phyloP scores from a whole-genome alignment of 139 green algal species.

The Auxenochlorella pyrenoidosa region DNA sequence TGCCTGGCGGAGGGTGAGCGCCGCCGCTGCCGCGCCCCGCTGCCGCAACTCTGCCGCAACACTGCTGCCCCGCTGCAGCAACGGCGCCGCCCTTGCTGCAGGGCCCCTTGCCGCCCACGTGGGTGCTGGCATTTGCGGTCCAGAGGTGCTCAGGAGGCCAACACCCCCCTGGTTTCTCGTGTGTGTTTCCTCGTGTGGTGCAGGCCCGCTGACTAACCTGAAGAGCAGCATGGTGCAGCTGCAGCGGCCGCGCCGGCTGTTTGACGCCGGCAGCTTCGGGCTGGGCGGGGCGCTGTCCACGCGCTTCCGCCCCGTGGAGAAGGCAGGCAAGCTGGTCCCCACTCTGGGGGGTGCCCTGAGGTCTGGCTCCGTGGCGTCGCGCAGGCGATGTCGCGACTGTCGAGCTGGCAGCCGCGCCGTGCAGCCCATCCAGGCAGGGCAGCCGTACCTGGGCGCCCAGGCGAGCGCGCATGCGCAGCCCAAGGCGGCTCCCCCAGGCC shows the following conservation, averaged over 20 bases:
- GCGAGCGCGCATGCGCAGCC: too few relatives aligned
- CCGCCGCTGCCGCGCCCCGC: neutral
- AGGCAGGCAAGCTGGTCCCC: conserved; percentile 8
- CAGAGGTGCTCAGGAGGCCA: neutral
- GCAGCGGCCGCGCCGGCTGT: conserved; percentile 67
- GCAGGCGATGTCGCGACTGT: too few relatives aligned
- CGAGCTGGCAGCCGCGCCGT: neutral
- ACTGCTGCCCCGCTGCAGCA: too few relatives aligned
- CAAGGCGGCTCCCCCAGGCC: too few relatives aligned
- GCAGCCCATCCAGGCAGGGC: too few relatives aligned
- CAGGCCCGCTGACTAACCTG: conserved; percentile 87
- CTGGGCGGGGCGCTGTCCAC: conserved; percentile 59
- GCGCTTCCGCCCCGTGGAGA: conserved; percentile 45
- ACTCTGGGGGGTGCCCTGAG: neutral
- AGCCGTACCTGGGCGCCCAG: too few relatives aligned
- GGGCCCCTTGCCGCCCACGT: too few relatives aligned
- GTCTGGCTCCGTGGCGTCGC: too few relatives aligned
- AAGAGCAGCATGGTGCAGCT: conserved; percentile 92
- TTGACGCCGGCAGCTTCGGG: conserved; percentile 78
- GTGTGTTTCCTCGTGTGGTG: too few relatives aligned
- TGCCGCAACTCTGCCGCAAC: too few relatives aligned
- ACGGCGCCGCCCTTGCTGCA: too few relatives aligned
- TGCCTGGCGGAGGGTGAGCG: conserved; percentile 88
- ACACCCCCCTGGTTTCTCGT: neutral
- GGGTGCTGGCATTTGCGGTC: too few relatives aligned